Percentiles rank a stretch among this genome's conserved stretches.
These are phyloP conservation scores for Torulaspora indica DNA, from an alignment of 805 yeast species.

Conservation along the genomic window DNA sequence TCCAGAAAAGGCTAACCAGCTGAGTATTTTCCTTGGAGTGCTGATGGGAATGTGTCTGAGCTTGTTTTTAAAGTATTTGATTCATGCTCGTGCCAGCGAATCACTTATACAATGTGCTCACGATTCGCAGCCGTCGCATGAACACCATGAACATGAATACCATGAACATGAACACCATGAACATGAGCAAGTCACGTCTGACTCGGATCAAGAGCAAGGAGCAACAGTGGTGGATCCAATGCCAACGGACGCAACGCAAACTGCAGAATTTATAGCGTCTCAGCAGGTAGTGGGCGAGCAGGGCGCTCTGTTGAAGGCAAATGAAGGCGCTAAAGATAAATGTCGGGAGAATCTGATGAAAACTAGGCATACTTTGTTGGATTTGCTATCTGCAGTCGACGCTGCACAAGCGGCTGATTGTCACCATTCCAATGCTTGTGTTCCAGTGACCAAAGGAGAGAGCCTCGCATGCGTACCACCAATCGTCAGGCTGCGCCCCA, in stretches of 20 bases:
- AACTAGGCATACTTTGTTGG: slow-evolving; percentile 16
- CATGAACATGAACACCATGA: slow-evolving; percentile 5
- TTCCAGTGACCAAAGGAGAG: slow-evolving; percentile 17
- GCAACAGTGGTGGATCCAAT: background rate
- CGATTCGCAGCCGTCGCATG: slow-evolving; percentile 29
- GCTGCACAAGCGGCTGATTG: slow-evolving; percentile 11
- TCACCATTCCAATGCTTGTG: slow-evolving; percentile 15
- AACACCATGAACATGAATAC: slow-evolving; percentile 18
- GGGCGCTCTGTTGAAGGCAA: slow-evolving; percentile 1
- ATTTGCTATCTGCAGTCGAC: slow-evolving; percentile 14
- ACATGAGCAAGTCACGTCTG: background rate
- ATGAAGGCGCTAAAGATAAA: background rate
- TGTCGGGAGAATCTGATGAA: background rate
- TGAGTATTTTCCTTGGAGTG: slow-evolving; percentile 43
- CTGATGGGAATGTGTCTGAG: slow-evolving; percentile 60
- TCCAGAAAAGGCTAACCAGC: slow-evolving; percentile 40
- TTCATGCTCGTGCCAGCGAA: slow-evolving; percentile 74
- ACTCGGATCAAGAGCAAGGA: background rate
- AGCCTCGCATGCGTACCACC: slow-evolving; percentile 15
- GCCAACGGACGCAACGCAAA: background rate
- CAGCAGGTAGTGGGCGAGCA: slow-evolving; percentile 2
- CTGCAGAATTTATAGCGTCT: background rate
- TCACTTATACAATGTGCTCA: slow-evolving; percentile 85
- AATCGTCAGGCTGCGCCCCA: background rate
- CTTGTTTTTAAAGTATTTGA: slow-evolving; percentile 51